Base-by-base conservation (phyloP, 345 rosid species). In the Eucalyptus regnans region DNA sequence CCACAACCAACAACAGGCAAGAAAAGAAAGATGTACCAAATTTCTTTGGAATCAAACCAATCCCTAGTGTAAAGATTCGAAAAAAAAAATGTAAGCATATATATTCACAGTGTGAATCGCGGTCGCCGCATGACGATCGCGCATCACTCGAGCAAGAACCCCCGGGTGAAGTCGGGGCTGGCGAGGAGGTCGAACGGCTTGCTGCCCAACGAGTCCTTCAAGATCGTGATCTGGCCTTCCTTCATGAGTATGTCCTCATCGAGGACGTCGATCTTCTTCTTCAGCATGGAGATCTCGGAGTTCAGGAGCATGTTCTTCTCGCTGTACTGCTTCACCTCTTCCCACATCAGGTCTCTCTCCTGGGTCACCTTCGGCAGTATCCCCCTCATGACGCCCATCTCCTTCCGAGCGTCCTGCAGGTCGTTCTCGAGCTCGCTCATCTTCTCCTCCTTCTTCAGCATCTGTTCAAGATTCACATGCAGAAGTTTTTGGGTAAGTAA, bases 181-280 rank as follows among this genome's bases (percentile, higher is more conserved):
- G 93, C 93, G 86, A 98, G 95, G 88, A 97, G 93, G 88, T 92
- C 95, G 79, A 93, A 94, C 86, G 91, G 91, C 87, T 92, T 93
- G 90, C 88, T 93, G 88, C 95, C 92, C 11, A 97, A 64, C 58
- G 95, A 87, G 93, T 98, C 99, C 90, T 95, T 96, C 49, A 97
- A 92, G 88, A 98, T 97, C 66, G 97, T 95, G 89, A 98, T 96
- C 90, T 98, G 96, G 29, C 99, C 99, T 94, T 97, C 99, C 93
- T 96, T 98, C 90, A 96, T 87, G 52, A 95, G 96, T 23, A 96
- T 89, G 52, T 94, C 98, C 91, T 96, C 99, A 49, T 98, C 99
- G 64, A 97, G 91, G 81, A 89, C 89, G 83, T 97, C 98, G 37
- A 96, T 91, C 92, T 93, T 95, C 91, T 91, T 96, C 92, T 93